These are phyloP conservation scores for Leptodontidium sp. DNA, from an alignment of 2,329 filamentous ascomycete species.

Conservation along the genomic window DNA sequence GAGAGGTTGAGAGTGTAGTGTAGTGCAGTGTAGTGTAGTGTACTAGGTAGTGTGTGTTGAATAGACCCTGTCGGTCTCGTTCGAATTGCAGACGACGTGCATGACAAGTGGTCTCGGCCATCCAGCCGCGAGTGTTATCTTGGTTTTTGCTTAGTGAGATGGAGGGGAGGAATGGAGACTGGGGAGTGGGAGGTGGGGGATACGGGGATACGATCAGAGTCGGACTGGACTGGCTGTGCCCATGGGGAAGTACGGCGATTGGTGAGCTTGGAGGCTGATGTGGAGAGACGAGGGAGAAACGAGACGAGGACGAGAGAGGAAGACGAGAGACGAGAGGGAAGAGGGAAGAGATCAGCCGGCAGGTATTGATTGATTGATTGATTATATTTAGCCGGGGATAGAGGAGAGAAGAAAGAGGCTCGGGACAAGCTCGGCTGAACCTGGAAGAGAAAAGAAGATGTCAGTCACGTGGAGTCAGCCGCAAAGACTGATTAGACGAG, in stretches of 20 bases:
- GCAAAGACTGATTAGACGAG: conserved; percentile 1
- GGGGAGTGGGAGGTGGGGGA: conserved; percentile 6
- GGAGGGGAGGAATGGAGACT: neutral
- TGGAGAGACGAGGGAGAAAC: neutral
- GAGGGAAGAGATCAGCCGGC: too few relatives aligned
- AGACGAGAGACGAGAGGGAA: too few relatives aligned
- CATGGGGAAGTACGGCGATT: conserved; percentile 5
- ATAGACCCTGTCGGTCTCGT: conserved; percentile 20
- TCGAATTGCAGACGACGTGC: conserved; percentile 32
- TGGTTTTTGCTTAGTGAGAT: neutral
- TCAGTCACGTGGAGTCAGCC: neutral
- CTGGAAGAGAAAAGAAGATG: neutral
- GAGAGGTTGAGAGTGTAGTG: neutral
- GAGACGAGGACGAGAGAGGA: neutral
- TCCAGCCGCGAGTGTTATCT: conserved; percentile 11
- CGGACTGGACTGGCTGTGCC: neutral
- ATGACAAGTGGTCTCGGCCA: conserved; percentile 11
- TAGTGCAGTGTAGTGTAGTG: too few relatives aligned
- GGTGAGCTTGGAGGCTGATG: conserved; percentile 8
- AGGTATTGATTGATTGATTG: too few relatives aligned
- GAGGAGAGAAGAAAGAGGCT: neutral
- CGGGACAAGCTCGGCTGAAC: neutral
- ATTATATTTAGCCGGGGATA: too few relatives aligned
- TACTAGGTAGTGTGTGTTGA: neutral
- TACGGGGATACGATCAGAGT: neutral